Conservation (phyloP, 2,329 filamentous ascomycete species). For the Mycosphaerella sp. region DNA sequence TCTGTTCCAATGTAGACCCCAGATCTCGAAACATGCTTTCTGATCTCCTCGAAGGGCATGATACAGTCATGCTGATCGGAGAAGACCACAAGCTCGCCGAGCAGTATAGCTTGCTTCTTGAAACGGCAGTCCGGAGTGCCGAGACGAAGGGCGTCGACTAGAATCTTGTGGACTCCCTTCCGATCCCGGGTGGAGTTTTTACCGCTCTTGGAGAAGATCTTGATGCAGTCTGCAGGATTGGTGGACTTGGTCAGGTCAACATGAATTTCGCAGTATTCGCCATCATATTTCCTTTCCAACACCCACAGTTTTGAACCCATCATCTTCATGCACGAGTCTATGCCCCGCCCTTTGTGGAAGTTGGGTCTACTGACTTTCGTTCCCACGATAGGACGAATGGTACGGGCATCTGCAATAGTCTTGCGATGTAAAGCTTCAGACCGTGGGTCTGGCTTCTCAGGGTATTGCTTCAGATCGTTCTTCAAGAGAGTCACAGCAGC, state of each 20-base stretch:
- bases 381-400: conserved; percentile 35
- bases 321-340: conserved; percentile 68
- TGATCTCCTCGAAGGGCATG: conserved; percentile 72
- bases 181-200: conserved; percentile 79
- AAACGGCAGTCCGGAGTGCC: conserved; percentile 54
- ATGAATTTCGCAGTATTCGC: conserved; percentile 83
- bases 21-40: conserved; percentile 70
- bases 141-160: conserved; percentile 60
- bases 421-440: conserved; percentile 32
- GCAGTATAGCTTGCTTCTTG: conserved; percentile 63
- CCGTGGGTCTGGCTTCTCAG: conserved; percentile 33
- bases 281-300: conserved; percentile 77
- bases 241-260: conserved; percentile 56
- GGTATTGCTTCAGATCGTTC: conserved; percentile 36
- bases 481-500: conserved; percentile 54
- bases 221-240: conserved; percentile 48
- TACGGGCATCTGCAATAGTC: conserved; percentile 30
- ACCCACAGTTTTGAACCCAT: conserved; percentile 57
- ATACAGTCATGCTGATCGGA: conserved; percentile 60
- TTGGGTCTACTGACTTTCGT: conserved; percentile 43
- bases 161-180: conserved; percentile 53
- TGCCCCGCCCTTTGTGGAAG: conserved; percentile 45
- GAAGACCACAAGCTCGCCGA: conserved; percentile 78
- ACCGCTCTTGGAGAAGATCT: conserved; percentile 87
- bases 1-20: conserved; percentile 63